Conservation (phyloP, 345 rosid species). For the Hibiscus syriacus region DNA sequence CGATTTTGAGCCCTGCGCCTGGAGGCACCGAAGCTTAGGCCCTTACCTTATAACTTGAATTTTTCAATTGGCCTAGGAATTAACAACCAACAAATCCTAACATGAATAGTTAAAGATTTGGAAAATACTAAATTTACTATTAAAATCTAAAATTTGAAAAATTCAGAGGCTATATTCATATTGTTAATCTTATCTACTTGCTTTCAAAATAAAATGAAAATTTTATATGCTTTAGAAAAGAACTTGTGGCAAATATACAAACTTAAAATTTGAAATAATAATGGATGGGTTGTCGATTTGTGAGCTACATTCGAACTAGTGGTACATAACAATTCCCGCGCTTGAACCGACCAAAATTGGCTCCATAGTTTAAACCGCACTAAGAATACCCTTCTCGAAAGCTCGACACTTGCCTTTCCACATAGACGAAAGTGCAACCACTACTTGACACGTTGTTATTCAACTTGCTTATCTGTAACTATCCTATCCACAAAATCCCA, state of each 20-base stretch:
- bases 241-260: neutral
- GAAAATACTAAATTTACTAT: no score
- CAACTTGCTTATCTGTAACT: neutral
- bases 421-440: constrained; percentile 1
- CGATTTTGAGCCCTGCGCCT: no score
- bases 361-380: neutral
- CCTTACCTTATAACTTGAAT: no score
- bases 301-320: neutral
- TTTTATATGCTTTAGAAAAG: neutral
- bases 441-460: neutral
- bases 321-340: constrained; percentile 1
- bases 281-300: neutral
- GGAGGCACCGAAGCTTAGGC: no score
- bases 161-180: no score
- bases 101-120: no score
- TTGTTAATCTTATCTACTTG: no score
- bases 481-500: neutral
- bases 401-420: constrained; percentile 8
- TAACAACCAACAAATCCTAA: no score
- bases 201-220: no score
- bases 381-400: neutral
- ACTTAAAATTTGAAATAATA: neutral
- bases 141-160: no score
- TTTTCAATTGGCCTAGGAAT: no score
- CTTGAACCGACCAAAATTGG: neutral